Conservation (phyloP, 345 rosid genomes). For the Heritiera fomes region DNA sequence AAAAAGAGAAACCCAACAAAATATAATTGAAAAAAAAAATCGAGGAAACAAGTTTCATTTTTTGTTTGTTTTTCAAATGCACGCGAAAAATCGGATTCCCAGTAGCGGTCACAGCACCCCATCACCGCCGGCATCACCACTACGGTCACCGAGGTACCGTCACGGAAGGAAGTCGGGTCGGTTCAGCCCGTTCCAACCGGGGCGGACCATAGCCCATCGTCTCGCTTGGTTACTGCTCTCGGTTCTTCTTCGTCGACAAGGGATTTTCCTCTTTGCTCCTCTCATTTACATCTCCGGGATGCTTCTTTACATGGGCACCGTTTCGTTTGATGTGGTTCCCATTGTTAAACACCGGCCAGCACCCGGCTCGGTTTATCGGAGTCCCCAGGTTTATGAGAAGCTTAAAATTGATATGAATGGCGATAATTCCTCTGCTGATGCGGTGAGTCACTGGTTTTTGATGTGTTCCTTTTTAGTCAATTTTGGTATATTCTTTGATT, state of each 20-base stretch:
- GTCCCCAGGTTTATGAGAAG: conserved; percentile 87
- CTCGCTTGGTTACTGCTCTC: conserved; percentile 85
- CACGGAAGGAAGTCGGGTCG: conserved; percentile 65
- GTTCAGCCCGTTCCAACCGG: conserved; percentile 50
- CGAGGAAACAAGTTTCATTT: too few relatives aligned
- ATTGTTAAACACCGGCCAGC: conserved; percentile 59
- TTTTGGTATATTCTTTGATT: conserved; percentile 7
- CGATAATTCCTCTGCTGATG: conserved; percentile 91
- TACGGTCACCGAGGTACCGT: conserved; percentile 90
- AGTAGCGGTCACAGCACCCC: conserved; percentile 97
- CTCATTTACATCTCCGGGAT: conserved; percentile 90
- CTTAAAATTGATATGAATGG: conserved; percentile 85
- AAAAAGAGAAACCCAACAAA: too few relatives aligned
- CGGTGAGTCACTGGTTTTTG: conserved; percentile 48
- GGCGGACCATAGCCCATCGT: conserved; percentile 70
- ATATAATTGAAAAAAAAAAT: neutral
- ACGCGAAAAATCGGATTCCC: conserved; percentile 70
- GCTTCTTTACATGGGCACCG: conserved; percentile 95
- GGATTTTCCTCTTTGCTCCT: conserved; percentile 89
- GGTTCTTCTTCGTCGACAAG: conserved; percentile 90
- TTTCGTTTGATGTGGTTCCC: conserved; percentile 80
- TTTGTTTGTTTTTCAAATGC: conserved; percentile 53
- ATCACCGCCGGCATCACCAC: conserved; percentile 90
- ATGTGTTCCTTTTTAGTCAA: conserved; percentile 13
- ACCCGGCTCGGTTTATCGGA: conserved; percentile 85